Evolutionary conservation across 2,329 filamentous ascomycete species (phyloP), one percentile per base, ranked within the genome.

Genomic region (Plectosphaerella cucumerina): DNA sequence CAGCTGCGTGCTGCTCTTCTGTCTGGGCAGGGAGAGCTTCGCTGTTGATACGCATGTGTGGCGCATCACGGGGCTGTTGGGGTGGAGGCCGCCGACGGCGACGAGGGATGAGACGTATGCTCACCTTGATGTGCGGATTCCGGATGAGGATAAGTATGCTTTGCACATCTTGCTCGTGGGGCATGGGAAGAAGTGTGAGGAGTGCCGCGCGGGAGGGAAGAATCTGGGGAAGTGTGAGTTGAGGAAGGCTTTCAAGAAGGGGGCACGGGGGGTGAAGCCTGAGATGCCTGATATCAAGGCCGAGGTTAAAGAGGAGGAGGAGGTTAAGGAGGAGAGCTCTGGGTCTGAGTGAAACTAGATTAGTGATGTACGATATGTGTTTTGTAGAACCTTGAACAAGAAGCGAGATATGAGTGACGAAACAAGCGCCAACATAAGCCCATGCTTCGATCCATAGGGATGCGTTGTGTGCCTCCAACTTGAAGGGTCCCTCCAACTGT

Each of bases 41-140:
- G 75, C 77, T 4, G 77, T 80, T 33, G 77, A 80, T 54, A 80
- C 77, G 0, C 77, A 80, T 48, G 76, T 80, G 1, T 70, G 76
- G 57, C 68, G 77, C 15, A 68, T 80, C 50, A 69, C 74, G 17
- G 75, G 74, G 0, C 58, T 75, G 22, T 59, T 80, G 22, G 75
- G 75, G 3, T 80, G 77, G 77, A 58, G 76, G 18, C 77, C 77
- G 0, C 49, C 52, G 18, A 54, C 53, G 17, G 72, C 67, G 17
- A 65, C 53, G 8, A 62, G 75, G 12, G 75, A 78, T 48, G 71
- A 75, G 57, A 65, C 76, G 14, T 73, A 78, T 51, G 70, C 73
- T 20, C 77, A 80, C 48, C 61, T 80, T n/a, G 75, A 80, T 26
- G 70, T 68, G 4, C 60, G 59, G 26, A 66, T 80, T 3, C 76